These are phyloP conservation scores for Beauveria pseudobassiana DNA, from an alignment of 2,329 filamentous ascomycete species.

Conservation along the genomic window DNA sequence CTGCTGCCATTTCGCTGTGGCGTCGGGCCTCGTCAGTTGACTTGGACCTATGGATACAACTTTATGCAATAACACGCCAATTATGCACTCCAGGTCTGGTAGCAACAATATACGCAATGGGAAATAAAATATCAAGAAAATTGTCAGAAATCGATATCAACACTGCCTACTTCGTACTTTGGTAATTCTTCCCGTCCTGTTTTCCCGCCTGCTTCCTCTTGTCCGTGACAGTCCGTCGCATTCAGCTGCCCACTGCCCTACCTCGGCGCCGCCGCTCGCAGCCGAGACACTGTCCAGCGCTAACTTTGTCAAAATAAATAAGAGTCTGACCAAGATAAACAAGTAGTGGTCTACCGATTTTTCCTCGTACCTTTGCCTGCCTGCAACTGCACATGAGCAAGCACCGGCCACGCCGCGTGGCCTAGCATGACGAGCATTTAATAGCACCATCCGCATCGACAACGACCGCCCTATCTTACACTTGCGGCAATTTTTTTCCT, in stretches of 20 bases:
- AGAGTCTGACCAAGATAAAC: no score
- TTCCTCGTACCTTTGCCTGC: no score
- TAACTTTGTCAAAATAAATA: background rate
- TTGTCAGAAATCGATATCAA: no score
- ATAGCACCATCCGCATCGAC: no score
- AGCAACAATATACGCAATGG: background rate
- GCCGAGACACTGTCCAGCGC: background rate
- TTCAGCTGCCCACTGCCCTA: background rate
- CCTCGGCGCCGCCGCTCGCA: constrained; percentile 2
- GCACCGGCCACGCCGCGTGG: no score
- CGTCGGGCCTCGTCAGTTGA: background rate
- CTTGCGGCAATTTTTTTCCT: no score
- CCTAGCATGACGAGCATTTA: no score
- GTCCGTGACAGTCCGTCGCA: no score
- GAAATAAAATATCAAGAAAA: background rate
- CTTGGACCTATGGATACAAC: background rate
- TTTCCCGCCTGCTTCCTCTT: background rate
- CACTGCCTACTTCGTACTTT: no score
- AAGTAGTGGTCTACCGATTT: no score
- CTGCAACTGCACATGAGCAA: no score
- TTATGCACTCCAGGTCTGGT: background rate
- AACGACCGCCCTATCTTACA: no score
- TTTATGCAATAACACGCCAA: background rate
- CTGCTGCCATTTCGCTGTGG: background rate
- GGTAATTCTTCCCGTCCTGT: background rate